phyloP scores from a whole-genome alignment of 2,329 filamentous ascomycete genomes.

The Fusarium cyanostomum region DNA sequence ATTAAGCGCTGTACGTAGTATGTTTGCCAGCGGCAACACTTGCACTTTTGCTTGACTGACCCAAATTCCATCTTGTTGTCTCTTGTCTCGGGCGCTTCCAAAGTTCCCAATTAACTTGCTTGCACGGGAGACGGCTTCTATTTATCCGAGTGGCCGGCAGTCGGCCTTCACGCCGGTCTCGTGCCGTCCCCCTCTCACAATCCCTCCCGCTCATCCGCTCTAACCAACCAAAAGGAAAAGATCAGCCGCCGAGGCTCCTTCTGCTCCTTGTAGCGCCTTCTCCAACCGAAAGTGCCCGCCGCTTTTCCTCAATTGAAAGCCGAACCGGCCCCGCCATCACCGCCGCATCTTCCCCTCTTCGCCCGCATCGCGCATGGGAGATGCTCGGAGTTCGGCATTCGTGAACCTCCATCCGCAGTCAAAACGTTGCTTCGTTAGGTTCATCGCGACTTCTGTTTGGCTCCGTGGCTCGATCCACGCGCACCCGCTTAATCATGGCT shows the following conservation, averaged over 20 bases:
- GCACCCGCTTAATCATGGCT: conserved; percentile 52
- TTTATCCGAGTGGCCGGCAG: conserved; percentile 25
- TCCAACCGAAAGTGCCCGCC: not conserved
- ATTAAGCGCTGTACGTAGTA: not conserved
- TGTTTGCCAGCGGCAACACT: not conserved
- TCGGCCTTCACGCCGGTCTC: conserved; percentile 19
- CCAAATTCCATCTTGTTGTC: not conserved
- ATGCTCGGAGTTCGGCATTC: conserved; percentile 52
- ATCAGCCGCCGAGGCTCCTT: conserved; percentile 22
- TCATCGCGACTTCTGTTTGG: conserved; percentile 39
- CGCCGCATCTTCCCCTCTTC: conserved; percentile 39
- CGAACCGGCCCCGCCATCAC: conserved; percentile 39
- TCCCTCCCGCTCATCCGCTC: not conserved
- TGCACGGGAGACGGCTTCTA: conserved; percentile 8
- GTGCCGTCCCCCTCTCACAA: conserved; percentile 10
- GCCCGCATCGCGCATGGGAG: conserved; percentile 38
- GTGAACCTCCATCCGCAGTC: conserved; percentile 40
- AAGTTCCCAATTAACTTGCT: not conserved
- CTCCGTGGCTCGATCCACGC: conserved; percentile 34
- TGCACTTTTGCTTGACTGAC: conserved; percentile 1
- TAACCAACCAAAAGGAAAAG: conserved; percentile 25
- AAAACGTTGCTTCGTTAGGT: conserved; percentile 38
- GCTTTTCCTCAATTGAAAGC: conserved; percentile 30
- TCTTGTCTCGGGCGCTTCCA: not conserved
- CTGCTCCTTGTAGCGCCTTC: conserved; percentile 7